A percentile compares a stretch with the other conserved stretches of the same genome.
Conservation (phyloP, 768 basidiomycete genomes). For the Tylopilus balloui region DNA sequence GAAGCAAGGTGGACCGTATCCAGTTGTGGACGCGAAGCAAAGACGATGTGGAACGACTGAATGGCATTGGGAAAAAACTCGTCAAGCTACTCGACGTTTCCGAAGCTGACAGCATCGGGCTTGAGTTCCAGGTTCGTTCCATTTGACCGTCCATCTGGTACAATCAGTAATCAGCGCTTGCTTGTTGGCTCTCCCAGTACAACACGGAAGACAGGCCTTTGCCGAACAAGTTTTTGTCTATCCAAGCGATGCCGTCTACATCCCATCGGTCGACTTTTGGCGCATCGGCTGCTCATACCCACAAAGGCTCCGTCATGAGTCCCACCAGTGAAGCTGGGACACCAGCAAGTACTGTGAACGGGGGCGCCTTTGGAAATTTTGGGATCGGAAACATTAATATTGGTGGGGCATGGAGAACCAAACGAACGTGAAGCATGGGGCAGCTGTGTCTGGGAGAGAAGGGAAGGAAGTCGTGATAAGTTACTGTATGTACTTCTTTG, state of each 20-base stretch:
- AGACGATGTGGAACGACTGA: conserved; percentile 81
- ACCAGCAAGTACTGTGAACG: conserved; percentile 24
- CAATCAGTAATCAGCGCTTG: background rate
- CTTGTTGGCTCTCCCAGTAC: conserved; percentile 42
- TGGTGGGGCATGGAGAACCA: conserved; percentile 29
- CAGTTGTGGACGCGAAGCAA: conserved; percentile 88
- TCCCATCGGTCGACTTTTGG: conserved; percentile 68
- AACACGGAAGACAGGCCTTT: conserved; percentile 85
- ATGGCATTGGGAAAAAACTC: conserved; percentile 78
- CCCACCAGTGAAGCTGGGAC: conserved; percentile 24
- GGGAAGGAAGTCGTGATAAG: conserved; percentile 2
- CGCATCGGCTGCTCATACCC: conserved; percentile 18
- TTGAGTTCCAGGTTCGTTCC: conserved; percentile 79
- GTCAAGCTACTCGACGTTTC: conserved; percentile 80
- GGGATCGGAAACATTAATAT: conserved; percentile 42
- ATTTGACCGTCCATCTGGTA: background rate
- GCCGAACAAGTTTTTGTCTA: conserved; percentile 77
- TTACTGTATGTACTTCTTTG: conserved; percentile 12
- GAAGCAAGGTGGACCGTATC: conserved; percentile 84
- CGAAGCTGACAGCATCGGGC: conserved; percentile 77
- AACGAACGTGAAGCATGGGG: conserved; percentile 19
- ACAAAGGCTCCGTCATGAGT: conserved; percentile 20
- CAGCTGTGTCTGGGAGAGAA: background rate
- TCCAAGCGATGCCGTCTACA: conserved; percentile 64
- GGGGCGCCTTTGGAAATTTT: conserved; percentile 47